phyloP scores from a whole-genome alignment of 2,329 filamentous ascomycete species.

The Rosellinia necatrix region DNA sequence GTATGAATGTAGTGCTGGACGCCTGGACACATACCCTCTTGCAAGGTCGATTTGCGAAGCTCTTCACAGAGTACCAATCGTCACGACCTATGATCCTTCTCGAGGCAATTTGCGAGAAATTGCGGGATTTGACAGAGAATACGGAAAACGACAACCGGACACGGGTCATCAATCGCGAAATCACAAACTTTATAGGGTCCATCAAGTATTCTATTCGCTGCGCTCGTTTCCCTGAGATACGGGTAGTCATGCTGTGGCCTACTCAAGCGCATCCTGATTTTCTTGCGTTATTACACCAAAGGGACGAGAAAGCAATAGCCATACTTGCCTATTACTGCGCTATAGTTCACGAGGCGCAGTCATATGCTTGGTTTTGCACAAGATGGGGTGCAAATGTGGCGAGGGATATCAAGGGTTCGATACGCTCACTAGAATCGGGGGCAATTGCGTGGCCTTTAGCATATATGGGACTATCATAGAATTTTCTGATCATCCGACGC shows the following conservation, averaged over 20 bases:
- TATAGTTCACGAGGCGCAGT: conserved; percentile 2
- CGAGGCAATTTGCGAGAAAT: conserved; percentile 7
- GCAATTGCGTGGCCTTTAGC: background rate
- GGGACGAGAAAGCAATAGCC: background rate
- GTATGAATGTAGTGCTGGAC: conserved; percentile 1
- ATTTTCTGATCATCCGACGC: background rate
- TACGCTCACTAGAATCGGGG: background rate
- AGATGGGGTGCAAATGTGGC: conserved; percentile 4
- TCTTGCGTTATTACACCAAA: background rate
- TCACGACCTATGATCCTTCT: conserved; percentile 9
- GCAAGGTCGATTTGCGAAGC: background rate
- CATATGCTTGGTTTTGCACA: conserved; percentile 1
- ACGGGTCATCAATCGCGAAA: conserved; percentile 4
- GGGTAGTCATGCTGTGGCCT: background rate
- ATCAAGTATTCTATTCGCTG: conserved; percentile 2
- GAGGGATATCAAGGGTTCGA: background rate
- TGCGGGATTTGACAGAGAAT: background rate
- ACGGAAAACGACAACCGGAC: background rate
- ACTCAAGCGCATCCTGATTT: conserved; percentile 3
- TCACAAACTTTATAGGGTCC: conserved; percentile 4
- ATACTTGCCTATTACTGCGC: conserved; percentile 10
- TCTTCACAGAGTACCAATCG: background rate
- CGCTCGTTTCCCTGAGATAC: conserved; percentile 4
- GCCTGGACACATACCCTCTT: background rate
- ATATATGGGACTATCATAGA: conserved; percentile 3